phyloP scores from a whole-genome alignment of 306 rosid species.

The Sicyos edulis region DNA sequence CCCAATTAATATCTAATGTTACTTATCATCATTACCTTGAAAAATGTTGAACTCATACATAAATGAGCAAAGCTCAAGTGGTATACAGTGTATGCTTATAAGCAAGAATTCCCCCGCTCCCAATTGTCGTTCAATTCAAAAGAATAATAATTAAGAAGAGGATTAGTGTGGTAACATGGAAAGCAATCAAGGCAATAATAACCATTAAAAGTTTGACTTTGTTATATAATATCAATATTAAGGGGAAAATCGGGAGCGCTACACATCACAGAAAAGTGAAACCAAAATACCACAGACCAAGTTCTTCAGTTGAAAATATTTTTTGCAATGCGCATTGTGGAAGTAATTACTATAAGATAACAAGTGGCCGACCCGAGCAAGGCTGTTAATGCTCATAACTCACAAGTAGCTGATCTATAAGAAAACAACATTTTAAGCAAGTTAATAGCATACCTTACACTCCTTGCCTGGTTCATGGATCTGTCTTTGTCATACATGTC shows the following conservation, averaged over 20 bases:
- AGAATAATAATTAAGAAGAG: neutral
- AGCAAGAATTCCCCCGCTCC: too few relatives aligned
- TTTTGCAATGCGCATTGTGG: neutral
- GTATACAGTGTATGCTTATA: too few relatives aligned
- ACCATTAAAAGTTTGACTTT: neutral
- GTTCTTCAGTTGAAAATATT: neutral
- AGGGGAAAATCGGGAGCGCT: neutral
- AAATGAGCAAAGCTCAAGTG: too few relatives aligned
- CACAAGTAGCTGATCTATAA: neutral
- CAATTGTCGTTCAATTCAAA: too few relatives aligned
- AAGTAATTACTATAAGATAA: neutral
- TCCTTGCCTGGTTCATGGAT: slow-evolving; percentile 75
- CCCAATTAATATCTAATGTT: neutral
- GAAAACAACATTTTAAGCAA: slow-evolving; percentile 16
- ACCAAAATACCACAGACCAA: neutral
- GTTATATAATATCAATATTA: neutral
- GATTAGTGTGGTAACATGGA: neutral
- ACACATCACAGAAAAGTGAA: neutral
- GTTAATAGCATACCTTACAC: slow-evolving; percentile 58
- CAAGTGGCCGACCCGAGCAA: neutral
- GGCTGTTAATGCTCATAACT: neutral
- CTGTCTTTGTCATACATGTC: slow-evolving; percentile 49
- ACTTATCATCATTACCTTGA: neutral
- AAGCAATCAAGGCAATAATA: neutral
- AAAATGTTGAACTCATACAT: slow-evolving; percentile 8